phyloP scores from a whole-genome alignment of 1,284 basidiomycete species.

The Rugosomyces carneus region DNA sequence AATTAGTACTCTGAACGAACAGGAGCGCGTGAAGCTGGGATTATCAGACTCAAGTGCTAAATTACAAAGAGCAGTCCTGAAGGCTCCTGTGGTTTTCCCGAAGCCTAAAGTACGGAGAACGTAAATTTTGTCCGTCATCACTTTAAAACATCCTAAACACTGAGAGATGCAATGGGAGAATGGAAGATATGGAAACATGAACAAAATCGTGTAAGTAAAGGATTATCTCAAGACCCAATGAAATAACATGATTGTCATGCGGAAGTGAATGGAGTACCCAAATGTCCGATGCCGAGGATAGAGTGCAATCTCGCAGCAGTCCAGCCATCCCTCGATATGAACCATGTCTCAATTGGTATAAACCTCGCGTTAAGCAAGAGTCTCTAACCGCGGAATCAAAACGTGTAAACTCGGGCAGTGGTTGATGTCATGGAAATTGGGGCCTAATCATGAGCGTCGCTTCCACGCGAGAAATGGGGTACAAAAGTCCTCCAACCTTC shows the following conservation, averaged over 20 bases:
- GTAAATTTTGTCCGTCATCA: not conserved
- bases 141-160: too few species aligned
- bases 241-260: slow-evolving; percentile 1
- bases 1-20: slow-evolving; percentile 49
- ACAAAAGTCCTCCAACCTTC: slow-evolving; percentile 3
- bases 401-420: not conserved
- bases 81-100: slow-evolving; percentile 75
- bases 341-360: not conserved
- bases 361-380: not conserved
- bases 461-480: not conserved
- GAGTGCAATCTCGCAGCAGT: not conserved
- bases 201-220: not conserved
- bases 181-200: not conserved
- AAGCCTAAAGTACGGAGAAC: slow-evolving; percentile 14
- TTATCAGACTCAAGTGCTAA: slow-evolving; percentile 52
- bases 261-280: slow-evolving; percentile 1
- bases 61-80: slow-evolving; percentile 65
- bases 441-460: not conserved
- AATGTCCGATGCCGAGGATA: not conserved
- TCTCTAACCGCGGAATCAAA: not conserved
- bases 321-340: not conserved
- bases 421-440: not conserved
- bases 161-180: not conserved
- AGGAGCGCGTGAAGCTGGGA: slow-evolving; percentile 64
- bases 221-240: not conserved